Evolutionary conservation across 305 asterid species (phyloP).

Genomic region (Withania somnifera): DNA sequence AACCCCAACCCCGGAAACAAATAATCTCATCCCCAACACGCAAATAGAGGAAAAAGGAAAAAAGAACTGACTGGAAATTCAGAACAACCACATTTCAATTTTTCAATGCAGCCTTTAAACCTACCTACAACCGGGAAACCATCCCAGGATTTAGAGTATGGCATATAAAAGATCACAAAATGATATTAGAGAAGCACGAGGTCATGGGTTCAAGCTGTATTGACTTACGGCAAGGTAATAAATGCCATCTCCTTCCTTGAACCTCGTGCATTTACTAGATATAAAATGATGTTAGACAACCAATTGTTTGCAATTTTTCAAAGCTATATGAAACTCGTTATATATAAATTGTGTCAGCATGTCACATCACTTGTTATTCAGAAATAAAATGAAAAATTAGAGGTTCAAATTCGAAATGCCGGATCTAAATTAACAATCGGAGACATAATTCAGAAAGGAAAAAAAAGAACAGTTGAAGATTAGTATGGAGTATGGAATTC

Average conservation of each 20-base stretch:
- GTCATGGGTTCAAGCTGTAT: too few relatives aligned
- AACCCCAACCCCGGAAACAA: neutral
- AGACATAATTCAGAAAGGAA: neutral
- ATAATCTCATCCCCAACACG: neutral
- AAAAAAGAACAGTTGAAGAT: neutral
- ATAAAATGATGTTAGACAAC: neutral
- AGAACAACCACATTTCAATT: neutral
- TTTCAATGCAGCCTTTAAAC: neutral
- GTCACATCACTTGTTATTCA: neutral
- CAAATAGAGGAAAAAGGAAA: neutral
- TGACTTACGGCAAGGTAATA: too few relatives aligned
- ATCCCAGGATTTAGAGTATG: neutral
- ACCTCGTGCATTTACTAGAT: too few relatives aligned
- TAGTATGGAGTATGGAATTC: neutral
- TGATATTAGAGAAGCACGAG: neutral
- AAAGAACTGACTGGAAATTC: neutral
- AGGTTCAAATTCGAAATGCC: neutral
- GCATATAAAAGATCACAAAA: neutral
- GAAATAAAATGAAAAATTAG: neutral
- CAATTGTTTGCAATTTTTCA: too few relatives aligned
- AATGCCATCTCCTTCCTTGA: too few relatives aligned
- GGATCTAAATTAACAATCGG: neutral
- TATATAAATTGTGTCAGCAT: neutral
- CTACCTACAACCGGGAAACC: neutral
- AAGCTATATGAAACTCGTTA: neutral